Evolutionary conservation across 768 basidiomycete genomes (phyloP).

Genomic region (Mycena crocata): DNA sequence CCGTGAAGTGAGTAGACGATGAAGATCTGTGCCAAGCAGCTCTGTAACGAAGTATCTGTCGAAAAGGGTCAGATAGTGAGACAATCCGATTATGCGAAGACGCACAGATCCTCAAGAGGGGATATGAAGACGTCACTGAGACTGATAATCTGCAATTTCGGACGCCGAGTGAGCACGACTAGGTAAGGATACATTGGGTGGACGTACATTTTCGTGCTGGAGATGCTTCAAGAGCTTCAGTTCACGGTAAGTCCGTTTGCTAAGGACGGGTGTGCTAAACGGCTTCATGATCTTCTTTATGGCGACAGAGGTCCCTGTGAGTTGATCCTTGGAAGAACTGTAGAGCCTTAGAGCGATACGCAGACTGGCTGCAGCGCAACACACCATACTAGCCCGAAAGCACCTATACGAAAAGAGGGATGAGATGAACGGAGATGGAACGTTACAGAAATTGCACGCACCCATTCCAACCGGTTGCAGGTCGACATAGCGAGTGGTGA

Average conservation of each 20-base stretch:
- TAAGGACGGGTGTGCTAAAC: slow-evolving; percentile 97
- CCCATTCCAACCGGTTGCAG: slow-evolving; percentile 99
- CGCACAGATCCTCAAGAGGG: slow-evolving; percentile 96
- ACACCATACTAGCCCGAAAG: slow-evolving; percentile 98
- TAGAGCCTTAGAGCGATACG: slow-evolving; percentile 9
- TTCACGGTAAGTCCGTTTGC: slow-evolving; percentile 97
- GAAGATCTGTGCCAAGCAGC: slow-evolving; percentile 96
- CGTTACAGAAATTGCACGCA: slow-evolving; percentile 48
- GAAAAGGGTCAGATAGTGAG: slow-evolving; percentile 16
- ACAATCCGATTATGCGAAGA: slow-evolving; percentile 25
- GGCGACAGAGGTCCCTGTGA: slow-evolving; percentile 93
- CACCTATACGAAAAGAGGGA: slow-evolving; percentile 61
- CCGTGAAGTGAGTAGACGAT: slow-evolving; percentile 94
- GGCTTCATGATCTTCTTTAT: slow-evolving; percentile 99
- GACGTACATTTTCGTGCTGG: slow-evolving; percentile 93
- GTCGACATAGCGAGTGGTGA: slow-evolving; percentile 98
- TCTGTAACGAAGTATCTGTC: slow-evolving; percentile 98
- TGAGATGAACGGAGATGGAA: slow-evolving; percentile 21
- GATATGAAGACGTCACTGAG: slow-evolving; percentile 99
- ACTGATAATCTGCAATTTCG: slow-evolving; percentile 86
- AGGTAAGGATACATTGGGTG: not conserved
- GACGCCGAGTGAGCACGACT: slow-evolving; percentile 1
- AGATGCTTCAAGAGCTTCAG: slow-evolving; percentile 98
- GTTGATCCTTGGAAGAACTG: slow-evolving; percentile 95
- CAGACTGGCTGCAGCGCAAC: slow-evolving; percentile 35